Evolutionary conservation across 2,329 filamentous ascomycete genomes (phyloP), one percentile per base, ranked within the genome.

Genomic region (Aspergillus fumigatiaffinis): DNA sequence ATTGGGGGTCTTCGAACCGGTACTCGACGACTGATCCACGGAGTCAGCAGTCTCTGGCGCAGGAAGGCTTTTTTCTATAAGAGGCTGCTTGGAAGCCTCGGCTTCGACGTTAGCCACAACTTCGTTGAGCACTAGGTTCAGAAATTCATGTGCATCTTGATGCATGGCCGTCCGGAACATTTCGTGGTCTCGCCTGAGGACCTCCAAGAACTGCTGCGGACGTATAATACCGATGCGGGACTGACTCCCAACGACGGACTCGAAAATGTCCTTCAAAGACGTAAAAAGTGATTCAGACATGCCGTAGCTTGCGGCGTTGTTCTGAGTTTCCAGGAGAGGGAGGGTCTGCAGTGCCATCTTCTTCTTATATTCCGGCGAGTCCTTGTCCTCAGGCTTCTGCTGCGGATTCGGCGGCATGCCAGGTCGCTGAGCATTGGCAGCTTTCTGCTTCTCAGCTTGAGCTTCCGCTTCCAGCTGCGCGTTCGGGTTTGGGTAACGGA

Each of bases 81-180:
- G 62, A 14, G 68, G 66, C 26, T 73, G 66, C 54, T 72, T 73
- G 3, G 66, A 65, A 10, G 92, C 89, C 66, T 92, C 91, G n/a
- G 86, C 83, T 76, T 99, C 94, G 26, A 99, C 92, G 68, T 93
- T 96, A 50, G 92, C 85, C 53, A 99, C 93, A 35, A 99, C 90
- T 71, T 96, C 90, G 73, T 99, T 99, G n/a, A 99, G 80, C 2
- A 99, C 82, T 32, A 97, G 79, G 58, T 96, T 96, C 66, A 97
- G 85, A 65, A 99, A 99, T 71, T 99, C 94, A 73, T 99, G 94
- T 1, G 94, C 94, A 72, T 99, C 94, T 72, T 99, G 94, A 73
- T 99, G 94, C 90, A 97, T 96, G 3, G 92, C 90, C 42, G 92
- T 93, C 57, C 92, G 87, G 69, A 99, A 99, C 88, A 96, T 92